A percentile compares a stretch with the other conserved stretches of the same genome.
phyloP scores from a whole-genome alignment of 2,329 filamentous ascomycete species.

The Pseudogymnoascus pannorum region DNA sequence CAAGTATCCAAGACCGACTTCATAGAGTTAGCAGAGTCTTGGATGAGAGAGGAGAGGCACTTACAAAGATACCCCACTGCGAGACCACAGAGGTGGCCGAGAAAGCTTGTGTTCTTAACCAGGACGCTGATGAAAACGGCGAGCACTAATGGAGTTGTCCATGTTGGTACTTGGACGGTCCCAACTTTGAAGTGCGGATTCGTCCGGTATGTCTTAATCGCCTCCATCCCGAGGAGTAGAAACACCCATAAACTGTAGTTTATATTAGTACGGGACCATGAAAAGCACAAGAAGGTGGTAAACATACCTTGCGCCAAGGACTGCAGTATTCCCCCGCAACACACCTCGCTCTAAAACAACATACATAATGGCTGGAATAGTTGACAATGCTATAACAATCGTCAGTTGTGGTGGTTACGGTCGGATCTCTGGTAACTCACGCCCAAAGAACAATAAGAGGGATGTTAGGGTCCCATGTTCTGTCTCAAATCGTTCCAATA shows the following conservation, averaged over 20 bases:
- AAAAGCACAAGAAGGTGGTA: not conserved
- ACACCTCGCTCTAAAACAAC: conserved; percentile 69
- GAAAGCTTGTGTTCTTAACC: conserved; percentile 71
- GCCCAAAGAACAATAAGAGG: conserved; percentile 81
- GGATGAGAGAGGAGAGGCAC: conserved; percentile 26
- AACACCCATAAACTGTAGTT: conserved; percentile 78
- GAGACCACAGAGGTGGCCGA: conserved; percentile 83
- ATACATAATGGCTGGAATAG: conserved; percentile 76
- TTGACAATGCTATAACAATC: conserved; percentile 56
- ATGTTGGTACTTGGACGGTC: conserved; percentile 72
- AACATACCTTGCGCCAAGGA: conserved; percentile 74
- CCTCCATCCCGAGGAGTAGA: conserved; percentile 74
- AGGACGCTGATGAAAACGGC: conserved; percentile 69
- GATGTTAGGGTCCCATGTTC: conserved; percentile 87
- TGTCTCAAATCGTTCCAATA: conserved; percentile 87
- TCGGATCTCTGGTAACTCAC: conserved; percentile 46
- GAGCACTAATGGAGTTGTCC: conserved; percentile 77
- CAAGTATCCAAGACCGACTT: conserved; percentile 80
- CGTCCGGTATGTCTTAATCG: conserved; percentile 73
- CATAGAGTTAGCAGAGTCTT: conserved; percentile 17
- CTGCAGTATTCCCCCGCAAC: conserved; percentile 60
- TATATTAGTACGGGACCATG: conserved; percentile 21
- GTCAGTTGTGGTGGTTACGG: conserved; percentile 19
- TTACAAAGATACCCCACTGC: conserved; percentile 77
- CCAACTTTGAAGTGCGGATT: conserved; percentile 69